phyloP scores from a whole-genome alignment of 2,329 filamentous ascomycete genomes.

The Scedosporium dehoogii region DNA sequence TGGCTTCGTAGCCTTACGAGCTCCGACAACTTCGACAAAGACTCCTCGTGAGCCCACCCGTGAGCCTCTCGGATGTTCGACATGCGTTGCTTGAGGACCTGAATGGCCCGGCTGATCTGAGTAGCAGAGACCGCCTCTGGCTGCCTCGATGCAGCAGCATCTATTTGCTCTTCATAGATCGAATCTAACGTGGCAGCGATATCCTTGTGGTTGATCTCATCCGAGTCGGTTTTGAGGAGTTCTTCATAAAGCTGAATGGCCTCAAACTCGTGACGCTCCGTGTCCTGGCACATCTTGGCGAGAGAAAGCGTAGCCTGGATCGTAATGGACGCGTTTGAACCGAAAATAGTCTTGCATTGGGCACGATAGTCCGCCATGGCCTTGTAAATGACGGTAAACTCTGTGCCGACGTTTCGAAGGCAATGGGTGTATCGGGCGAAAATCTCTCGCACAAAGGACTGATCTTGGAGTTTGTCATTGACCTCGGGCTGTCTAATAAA shows the following conservation, averaged over 20 bases:
- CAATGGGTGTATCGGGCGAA: constrained; percentile 24
- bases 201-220: constrained; percentile 21
- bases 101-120: constrained; percentile 20
- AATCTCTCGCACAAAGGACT: constrained; percentile 20
- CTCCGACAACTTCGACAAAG: constrained; percentile 24
- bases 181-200: constrained; percentile 23
- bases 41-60: constrained; percentile 28
- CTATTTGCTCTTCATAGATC: constrained; percentile 25
- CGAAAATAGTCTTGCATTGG: constrained; percentile 23
- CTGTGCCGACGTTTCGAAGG: constrained; percentile 21
- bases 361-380: constrained; percentile 22
- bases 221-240: constrained; percentile 20
- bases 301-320: constrained; percentile 23
- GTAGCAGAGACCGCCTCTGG: constrained; percentile 16
- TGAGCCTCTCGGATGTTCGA: constrained; percentile 19
- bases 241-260: constrained; percentile 26
- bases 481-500: constrained; percentile 23
- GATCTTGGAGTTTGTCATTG: constrained; percentile 21
- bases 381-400: constrained; percentile 21
- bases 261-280: constrained; percentile 22
- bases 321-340: constrained; percentile 23
- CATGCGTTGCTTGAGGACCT: constrained; percentile 20
- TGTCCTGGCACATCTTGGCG: constrained; percentile 26
- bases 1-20: constrained; percentile 23
- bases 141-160: constrained; percentile 13